Evolutionary conservation across 1,139 yeast species (phyloP).

Genomic region (Pichia sp.): DNA sequence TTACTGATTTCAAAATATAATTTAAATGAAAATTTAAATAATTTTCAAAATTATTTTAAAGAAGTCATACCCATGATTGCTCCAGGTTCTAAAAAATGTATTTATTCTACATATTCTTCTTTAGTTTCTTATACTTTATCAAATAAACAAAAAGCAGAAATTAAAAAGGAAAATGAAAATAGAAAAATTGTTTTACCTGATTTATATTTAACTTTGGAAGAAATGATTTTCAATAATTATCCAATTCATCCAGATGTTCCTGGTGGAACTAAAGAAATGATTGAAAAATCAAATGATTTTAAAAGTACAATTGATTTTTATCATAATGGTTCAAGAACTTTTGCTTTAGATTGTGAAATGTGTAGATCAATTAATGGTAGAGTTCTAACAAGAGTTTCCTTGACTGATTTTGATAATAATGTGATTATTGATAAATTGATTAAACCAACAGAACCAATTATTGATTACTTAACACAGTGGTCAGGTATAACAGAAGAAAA

Average conservation of each 20-base stretch:
- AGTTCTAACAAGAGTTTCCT: slow-evolving; percentile 72
- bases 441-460: slow-evolving; percentile 65
- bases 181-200: slow-evolving; percentile 48
- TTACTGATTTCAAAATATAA: slow-evolving; percentile 15
- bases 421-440: slow-evolving; percentile 68
- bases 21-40: slow-evolving; percentile 31
- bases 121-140: slow-evolving; percentile 52
- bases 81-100: slow-evolving; percentile 59
- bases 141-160: slow-evolving; percentile 45
- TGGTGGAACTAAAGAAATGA: slow-evolving; percentile 20
- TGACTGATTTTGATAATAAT: slow-evolving; percentile 57
- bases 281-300: slow-evolving; percentile 38
- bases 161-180: slow-evolving; percentile 30
- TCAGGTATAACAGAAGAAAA: slow-evolving; percentile 81
- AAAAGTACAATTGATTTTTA: slow-evolving; percentile 49
- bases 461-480: slow-evolving; percentile 72
- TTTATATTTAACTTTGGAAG: slow-evolving; percentile 42
- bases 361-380: slow-evolving; percentile 57
- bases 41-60: slow-evolving; percentile 37
- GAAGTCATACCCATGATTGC: slow-evolving; percentile 40
- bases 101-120: slow-evolving; percentile 50
- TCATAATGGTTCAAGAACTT: slow-evolving; percentile 55
- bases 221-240: slow-evolving; percentile 37
- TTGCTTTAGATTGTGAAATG: slow-evolving; percentile 93
- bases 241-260: slow-evolving; percentile 49